Conservation (phyloP, 768 basidiomycete species). For the Boletus rex-veris region DNA sequence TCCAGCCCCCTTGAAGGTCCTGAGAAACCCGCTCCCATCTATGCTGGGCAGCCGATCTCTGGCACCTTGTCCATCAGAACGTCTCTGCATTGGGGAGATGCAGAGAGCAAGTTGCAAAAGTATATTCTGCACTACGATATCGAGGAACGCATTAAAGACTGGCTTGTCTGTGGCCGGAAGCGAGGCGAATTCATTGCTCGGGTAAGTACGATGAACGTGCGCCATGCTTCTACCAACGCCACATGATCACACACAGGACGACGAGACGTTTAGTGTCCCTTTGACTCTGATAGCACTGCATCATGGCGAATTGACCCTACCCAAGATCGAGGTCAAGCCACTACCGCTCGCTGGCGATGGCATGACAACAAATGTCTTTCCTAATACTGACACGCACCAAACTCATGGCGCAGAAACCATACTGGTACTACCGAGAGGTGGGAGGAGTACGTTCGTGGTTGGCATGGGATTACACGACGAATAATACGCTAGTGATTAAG, state of each 20-base stretch:
- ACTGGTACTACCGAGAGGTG: constrained; percentile 77
- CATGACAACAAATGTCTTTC: constrained; percentile 58
- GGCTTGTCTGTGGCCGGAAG: constrained; percentile 88
- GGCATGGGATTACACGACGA: constrained; percentile 52
- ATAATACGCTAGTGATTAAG: constrained; percentile 6
- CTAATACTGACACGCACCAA: constrained; percentile 77
- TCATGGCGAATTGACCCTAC: constrained; percentile 76
- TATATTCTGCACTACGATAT: constrained; percentile 77
- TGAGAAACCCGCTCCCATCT: constrained; percentile 44
- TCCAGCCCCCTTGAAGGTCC: constrained; percentile 41
- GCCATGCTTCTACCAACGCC: not conserved
- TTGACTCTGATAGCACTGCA: constrained; percentile 85
- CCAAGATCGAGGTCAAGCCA: constrained; percentile 64
- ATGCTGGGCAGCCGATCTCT: constrained; percentile 86
- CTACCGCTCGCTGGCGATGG: constrained; percentile 49
- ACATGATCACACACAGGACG: constrained; percentile 46
- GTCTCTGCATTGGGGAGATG: constrained; percentile 74
- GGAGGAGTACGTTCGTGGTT: constrained; percentile 76
- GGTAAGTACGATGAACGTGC: constrained; percentile 40
- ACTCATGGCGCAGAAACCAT: constrained; percentile 80
- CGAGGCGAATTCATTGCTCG: constrained; percentile 75
- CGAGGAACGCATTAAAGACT: constrained; percentile 75
- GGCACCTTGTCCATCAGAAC: constrained; percentile 64
- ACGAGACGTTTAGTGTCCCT: constrained; percentile 51
- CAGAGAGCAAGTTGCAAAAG: constrained; percentile 36